Evolutionary conservation across 2,329 filamentous ascomycete species (phyloP), one percentile per base, ranked within the genome.

Genomic region (Penicillium sp.): DNA sequence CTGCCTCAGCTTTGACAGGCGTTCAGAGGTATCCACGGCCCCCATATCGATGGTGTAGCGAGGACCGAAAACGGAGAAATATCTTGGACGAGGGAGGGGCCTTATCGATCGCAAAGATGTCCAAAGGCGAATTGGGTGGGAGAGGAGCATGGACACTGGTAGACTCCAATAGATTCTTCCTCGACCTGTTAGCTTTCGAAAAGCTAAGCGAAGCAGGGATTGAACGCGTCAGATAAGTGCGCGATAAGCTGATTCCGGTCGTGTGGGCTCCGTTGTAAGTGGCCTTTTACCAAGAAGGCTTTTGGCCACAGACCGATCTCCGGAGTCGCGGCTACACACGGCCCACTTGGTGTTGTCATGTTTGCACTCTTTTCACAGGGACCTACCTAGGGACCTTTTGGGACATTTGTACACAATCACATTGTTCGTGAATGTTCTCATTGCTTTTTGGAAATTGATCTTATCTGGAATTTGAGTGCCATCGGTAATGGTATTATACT

Each of bases 11-110:
- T 85, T 83, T 61, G 85, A 77, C 62, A 99, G 84, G 68, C 90
- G 89, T 60, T 85, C 81, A 53, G 86, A 85, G 35, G 92, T 97
- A 75, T 94, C 81, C 64, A 96, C 87, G 51, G 83, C 85, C 70
- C 85, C 89, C 89, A 94, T 95, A 34, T 86, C 82, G 74, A 78
- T 55, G 42, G 69, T 61, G 60, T 66, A 72, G 56, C 73, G 66
- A 40, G 68, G 64, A 43, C 67, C 61, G 43, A 72, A 73, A 61
- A 64, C 66, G 29, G 75, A 76, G 61, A 78, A 78, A 40, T 69
- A 69, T 59, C 73, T 70, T 34, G 70, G 58, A 18, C 66, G 67
- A 57, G 62, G 60, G 43, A 68, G 55, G 35, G 65, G 61, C 55
- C 65, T 61, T 40, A 62, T 50, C 50, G 67, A 67, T 65, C 66